Base-by-base conservation (phyloP, 257 asterid genomes). In the Solanum megistacrolobum region DNA sequence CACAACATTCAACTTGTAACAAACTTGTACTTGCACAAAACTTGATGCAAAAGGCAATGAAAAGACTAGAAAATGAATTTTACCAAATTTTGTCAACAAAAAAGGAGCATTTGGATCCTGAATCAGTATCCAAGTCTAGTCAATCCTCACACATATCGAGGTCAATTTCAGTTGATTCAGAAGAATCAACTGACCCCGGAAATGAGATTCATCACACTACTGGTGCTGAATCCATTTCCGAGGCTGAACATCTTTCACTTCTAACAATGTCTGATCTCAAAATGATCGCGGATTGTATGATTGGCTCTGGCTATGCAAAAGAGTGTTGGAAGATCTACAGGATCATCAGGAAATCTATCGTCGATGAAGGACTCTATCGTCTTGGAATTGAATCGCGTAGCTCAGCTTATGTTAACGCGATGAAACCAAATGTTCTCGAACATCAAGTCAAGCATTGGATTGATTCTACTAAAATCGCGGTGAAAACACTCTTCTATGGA, bases 211-310 rank as follows among this genome's bases (percentile, higher is more conserved):
- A 5, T 16, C 43, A 16, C 0, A 39, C 43, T 38, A 86, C 38
- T 69, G 23, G 38, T 20, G 87, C 87, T 5, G 93, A 89, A 43
- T 87, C 87, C 31, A 84, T 52, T 39, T 82, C 92, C 4, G 91
- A 92, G 73, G 91, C 52, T 62, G 95, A 91, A 84, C 78, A 86
- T 2, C 87, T 86, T 35, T 87, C 93, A 4, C 58, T 52, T 18
- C 76, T 75, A 14, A 93, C 94, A 87, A 89, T 93, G 93, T 71
- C 89, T 71, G 97, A 93, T 89, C 88, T 95, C 43, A 92, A 89
- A 90, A 23, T 89, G 92, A 95, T 94, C 16, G 95, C 94, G 5
- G 95, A 93, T 38, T 90, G 93, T 88, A 94, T 95, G 98, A 93
- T 92, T 81, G 66, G 89, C 31, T 88, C 94, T 0, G 98, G 98